These are phyloP conservation scores for Acacia confusa DNA, from an alignment of 306 rosid genomes.

Conservation along the genomic window DNA sequence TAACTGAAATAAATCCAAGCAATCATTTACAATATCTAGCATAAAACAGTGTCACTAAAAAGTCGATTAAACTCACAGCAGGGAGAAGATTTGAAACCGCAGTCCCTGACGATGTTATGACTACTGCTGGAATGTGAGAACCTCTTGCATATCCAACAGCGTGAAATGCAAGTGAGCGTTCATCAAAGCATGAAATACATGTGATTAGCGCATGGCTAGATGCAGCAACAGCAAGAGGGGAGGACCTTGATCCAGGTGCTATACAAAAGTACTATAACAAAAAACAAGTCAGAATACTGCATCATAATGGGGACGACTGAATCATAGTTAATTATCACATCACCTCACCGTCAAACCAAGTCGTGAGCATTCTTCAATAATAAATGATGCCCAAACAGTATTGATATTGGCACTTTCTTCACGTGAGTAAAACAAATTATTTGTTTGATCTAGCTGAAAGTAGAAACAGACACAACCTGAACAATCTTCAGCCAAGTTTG, in stretches of 20 bases:
- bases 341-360: conserved; percentile 90
- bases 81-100: conserved; percentile 98
- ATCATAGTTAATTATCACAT: conserved; percentile 22
- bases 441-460: conserved; percentile 69
- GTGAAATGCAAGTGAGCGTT: conserved; percentile 95
- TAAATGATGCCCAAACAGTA: conserved; percentile 88
- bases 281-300: conserved; percentile 46
- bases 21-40: background rate
- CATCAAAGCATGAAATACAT: conserved; percentile 84
- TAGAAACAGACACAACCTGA: conserved; percentile 45
- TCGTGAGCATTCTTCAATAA: conserved; percentile 91
- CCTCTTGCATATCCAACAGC: conserved; percentile 98
- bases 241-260: conserved; percentile 98
- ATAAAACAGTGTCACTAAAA: background rate
- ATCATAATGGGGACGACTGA: conserved; percentile 19
- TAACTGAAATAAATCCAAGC: background rate
- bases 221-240: conserved; percentile 98
- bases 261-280: conserved; percentile 86
- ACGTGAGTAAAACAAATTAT: conserved; percentile 40
- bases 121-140: conserved; percentile 83
- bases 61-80: conserved; percentile 67
- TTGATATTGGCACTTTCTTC: conserved; percentile 75
- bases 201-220: conserved; percentile 73
- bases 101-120: conserved; percentile 95
- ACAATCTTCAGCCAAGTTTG: conserved; percentile 40